These are phyloP conservation scores for Xerocomellus amylosporus DNA, from an alignment of 768 basidiomycete genomes.

Conservation along the genomic window DNA sequence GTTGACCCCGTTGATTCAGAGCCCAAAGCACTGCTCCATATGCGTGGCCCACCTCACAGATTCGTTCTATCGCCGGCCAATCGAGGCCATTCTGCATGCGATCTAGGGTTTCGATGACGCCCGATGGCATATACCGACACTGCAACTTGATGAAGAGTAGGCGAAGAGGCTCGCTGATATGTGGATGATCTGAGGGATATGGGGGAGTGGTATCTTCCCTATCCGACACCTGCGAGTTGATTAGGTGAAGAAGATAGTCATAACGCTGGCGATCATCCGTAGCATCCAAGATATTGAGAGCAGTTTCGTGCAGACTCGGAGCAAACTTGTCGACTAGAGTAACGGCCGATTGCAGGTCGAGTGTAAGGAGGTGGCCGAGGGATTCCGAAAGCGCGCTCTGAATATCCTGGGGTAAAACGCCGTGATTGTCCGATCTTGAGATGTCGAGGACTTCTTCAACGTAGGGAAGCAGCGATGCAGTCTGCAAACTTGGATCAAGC, in stretches of 20 bases:
- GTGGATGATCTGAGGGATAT: constrained; percentile 35
- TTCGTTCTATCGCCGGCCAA: constrained; percentile 49
- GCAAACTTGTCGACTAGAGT: constrained; percentile 64
- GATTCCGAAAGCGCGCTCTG: constrained; percentile 50
- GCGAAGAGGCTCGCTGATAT: constrained; percentile 51
- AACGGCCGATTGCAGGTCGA: constrained; percentile 66
- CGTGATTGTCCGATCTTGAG: constrained; percentile 47
- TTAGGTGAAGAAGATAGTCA: constrained; percentile 72
- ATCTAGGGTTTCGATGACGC: constrained; percentile 61
- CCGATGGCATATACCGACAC: constrained; percentile 63
- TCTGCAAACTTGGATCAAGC: constrained; percentile 62
- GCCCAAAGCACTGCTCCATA: constrained; percentile 85
- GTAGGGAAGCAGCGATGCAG: constrained; percentile 61
- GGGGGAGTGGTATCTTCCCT: constrained; percentile 32
- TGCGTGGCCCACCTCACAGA: constrained; percentile 65
- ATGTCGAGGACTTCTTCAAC: constrained; percentile 58
- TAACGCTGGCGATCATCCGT: constrained; percentile 55
- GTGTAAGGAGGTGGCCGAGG: constrained; percentile 61
- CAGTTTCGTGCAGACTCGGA: constrained; percentile 64
- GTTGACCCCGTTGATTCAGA: constrained; percentile 59
- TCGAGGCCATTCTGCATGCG: constrained; percentile 52
- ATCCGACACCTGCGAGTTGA: constrained; percentile 49
- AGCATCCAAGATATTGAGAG: constrained; percentile 49
- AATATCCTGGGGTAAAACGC: constrained; percentile 55
- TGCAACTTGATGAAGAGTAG: constrained; percentile 69